A percentile compares a stretch with the other conserved stretches of the same genome.
These are phyloP conservation scores for Bryoerythrophyllum caledonicum DNA, from an alignment of 225 moss, liverwort and hornwort species.

Conservation along the genomic window DNA sequence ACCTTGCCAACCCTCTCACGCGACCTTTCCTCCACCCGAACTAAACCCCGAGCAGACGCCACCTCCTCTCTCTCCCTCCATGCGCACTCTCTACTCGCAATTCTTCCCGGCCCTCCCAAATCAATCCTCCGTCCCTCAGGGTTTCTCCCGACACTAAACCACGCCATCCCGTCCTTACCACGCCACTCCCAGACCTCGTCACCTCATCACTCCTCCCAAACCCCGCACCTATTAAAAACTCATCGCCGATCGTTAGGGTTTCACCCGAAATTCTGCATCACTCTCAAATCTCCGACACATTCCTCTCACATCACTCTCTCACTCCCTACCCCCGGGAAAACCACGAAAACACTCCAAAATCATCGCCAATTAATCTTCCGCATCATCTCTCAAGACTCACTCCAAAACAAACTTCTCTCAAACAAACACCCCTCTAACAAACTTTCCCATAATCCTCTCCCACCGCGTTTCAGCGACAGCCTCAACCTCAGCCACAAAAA, in stretches of 20 bases:
- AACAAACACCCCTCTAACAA: too few relatives aligned
- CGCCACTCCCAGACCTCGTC: constrained; percentile 17
- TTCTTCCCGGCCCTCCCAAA: neutral
- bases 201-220: constrained; percentile 17
- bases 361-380: neutral
- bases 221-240: neutral
- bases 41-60: constrained; percentile 25
- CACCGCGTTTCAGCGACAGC: too few relatives aligned
- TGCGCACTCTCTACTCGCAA: constrained; percentile 22
- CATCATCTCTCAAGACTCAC: neutral
- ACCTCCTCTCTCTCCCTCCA: constrained; percentile 28
- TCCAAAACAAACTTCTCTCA: neutral
- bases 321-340: too few relatives aligned
- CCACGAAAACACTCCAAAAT: neutral
- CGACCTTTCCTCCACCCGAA: constrained; percentile 29
- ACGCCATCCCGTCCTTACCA: constrained; percentile 24
- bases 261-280: neutral
- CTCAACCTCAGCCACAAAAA: too few relatives aligned
- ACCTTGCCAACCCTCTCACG: constrained; percentile 22
- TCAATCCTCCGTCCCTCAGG: neutral
- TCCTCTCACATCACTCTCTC: too few relatives aligned
- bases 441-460: too few relatives aligned
- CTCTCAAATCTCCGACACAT: too few relatives aligned
- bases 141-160: constrained; percentile 18
- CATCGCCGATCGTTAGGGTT: constrained; percentile 31